Evolutionary conservation across 306 rosid species (phyloP).

Genomic region (Abrus precatorius): DNA sequence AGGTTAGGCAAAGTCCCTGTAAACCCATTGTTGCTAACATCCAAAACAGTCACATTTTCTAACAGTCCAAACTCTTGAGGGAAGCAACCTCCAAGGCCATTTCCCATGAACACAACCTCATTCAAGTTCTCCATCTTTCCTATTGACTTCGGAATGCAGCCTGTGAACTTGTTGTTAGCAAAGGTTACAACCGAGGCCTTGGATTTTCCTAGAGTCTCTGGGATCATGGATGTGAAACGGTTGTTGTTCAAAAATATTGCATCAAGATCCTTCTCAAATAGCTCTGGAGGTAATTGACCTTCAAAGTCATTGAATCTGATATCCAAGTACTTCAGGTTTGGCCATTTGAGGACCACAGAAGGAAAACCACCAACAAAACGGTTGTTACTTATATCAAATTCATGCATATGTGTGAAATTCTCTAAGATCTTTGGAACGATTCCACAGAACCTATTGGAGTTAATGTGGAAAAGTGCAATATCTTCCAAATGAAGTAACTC

Average conservation of each 20-base stretch:
- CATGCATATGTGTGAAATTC: conserved; percentile 46
- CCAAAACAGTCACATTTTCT: conserved; percentile 50
- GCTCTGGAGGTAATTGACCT: conserved; percentile 50
- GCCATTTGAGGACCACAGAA: conserved; percentile 49
- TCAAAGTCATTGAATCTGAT: conserved; percentile 64
- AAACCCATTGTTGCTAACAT: conserved; percentile 60
- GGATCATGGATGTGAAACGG: conserved; percentile 65
- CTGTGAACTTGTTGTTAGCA: conserved; percentile 69
- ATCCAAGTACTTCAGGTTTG: conserved; percentile 54
- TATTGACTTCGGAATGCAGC: conserved; percentile 73
- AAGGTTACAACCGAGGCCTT: conserved; percentile 63
- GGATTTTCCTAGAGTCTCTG: conserved; percentile 72
- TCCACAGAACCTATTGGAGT: conserved; percentile 68
- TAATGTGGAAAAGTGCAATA: conserved; percentile 60
- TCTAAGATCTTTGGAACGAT: conserved; percentile 50
- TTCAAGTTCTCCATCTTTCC: conserved; percentile 70
- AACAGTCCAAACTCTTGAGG: conserved; percentile 73
- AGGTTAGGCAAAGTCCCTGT: conserved; percentile 63
- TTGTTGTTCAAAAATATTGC: conserved; percentile 78
- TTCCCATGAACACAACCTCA: conserved; percentile 65
- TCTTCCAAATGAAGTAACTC: conserved; percentile 55
- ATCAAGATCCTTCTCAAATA: conserved; percentile 62
- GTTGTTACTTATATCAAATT: conserved; percentile 66
- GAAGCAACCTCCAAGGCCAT: conserved; percentile 68
- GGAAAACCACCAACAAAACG: conserved; percentile 65